phyloP scores from a whole-genome alignment of 306 rosid genomes.

The Glycine tomentella region DNA sequence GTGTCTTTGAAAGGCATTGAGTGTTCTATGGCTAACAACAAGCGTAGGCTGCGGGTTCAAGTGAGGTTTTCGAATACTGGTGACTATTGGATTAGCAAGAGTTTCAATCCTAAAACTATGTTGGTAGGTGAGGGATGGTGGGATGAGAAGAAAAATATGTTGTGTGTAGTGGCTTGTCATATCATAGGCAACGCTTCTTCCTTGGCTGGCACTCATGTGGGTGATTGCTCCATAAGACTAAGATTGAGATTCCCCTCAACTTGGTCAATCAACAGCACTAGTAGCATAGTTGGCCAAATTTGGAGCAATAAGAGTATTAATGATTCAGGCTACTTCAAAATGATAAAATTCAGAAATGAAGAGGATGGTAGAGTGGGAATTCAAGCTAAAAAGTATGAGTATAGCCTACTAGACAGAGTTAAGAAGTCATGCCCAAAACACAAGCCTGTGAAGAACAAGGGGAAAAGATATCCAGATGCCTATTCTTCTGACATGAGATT shows the following conservation, averaged over 20 bases:
- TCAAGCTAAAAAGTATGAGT: slow-evolving; percentile 53
- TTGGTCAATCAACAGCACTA: slow-evolving; percentile 60
- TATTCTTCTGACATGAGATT: slow-evolving; percentile 58
- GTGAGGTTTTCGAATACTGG: slow-evolving; percentile 37
- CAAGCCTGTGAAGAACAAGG: slow-evolving; percentile 4
- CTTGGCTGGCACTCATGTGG: slow-evolving; percentile 49
- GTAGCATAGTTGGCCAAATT: slow-evolving; percentile 58
- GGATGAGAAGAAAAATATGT: slow-evolving; percentile 53
- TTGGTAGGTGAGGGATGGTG: slow-evolving; percentile 72
- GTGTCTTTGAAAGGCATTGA: slow-evolving; percentile 48
- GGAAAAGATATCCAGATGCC: slow-evolving; percentile 36
- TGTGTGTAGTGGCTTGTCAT: slow-evolving; percentile 55
- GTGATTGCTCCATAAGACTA: slow-evolving; percentile 66
- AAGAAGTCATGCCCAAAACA: slow-evolving; percentile 48
- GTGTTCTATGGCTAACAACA: slow-evolving; percentile 35
- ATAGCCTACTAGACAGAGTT: slow-evolving; percentile 54
- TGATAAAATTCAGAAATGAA: slow-evolving; percentile 46
- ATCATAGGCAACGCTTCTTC: slow-evolving; percentile 45
- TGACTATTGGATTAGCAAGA: slow-evolving; percentile 4
- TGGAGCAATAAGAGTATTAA: slow-evolving; percentile 63
- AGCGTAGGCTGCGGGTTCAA: slow-evolving; percentile 50
- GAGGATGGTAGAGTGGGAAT: not conserved
- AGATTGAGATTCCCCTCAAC: slow-evolving; percentile 53
- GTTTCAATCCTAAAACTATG: slow-evolving; percentile 49
- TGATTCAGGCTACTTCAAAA: slow-evolving; percentile 54